A percentile compares a stretch with the other conserved stretches of the same genome.
These are phyloP conservation scores for Microsporum ferrugineum DNA, from an alignment of 2,329 filamentous ascomycete genomes.

Conservation along the genomic window DNA sequence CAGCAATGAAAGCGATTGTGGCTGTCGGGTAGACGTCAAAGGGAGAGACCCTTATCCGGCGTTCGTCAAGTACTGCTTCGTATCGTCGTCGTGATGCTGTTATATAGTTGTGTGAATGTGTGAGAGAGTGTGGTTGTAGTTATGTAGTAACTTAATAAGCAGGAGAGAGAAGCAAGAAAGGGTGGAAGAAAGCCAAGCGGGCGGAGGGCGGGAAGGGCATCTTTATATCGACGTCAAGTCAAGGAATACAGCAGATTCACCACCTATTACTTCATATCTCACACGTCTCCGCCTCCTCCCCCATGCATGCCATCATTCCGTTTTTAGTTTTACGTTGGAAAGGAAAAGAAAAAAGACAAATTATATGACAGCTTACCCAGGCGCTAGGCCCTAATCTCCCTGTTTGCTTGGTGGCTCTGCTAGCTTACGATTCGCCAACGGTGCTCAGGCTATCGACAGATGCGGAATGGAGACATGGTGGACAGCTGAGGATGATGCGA, in stretches of 20 bases:
- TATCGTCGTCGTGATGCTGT: background rate
- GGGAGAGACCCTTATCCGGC: background rate
- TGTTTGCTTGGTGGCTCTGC: background rate
- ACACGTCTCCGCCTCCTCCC: background rate
- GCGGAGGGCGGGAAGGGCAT: background rate
- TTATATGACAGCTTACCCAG: background rate
- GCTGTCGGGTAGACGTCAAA: background rate
- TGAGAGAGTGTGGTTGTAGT: background rate
- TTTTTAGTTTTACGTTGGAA: background rate
- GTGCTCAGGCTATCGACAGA: background rate
- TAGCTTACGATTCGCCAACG: background rate
- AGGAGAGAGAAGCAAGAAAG: background rate
- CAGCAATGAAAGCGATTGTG: background rate
- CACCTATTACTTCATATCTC: background rate
- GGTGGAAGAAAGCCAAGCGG: background rate
- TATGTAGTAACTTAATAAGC: background rate
- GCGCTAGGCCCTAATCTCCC: background rate
- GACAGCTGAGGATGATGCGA: background rate
- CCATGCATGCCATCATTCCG: background rate
- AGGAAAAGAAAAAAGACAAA: background rate
- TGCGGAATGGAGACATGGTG: background rate
- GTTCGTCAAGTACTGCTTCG: background rate
- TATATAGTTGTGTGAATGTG: background rate
- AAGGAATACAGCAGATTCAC: background rate
- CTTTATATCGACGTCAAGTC: constrained; percentile 2